Percentiles rank a stretch among this genome's conserved stretches.
Conservation (phyloP, 1,284 basidiomycete genomes). For the Ustilago cynodontis region DNA sequence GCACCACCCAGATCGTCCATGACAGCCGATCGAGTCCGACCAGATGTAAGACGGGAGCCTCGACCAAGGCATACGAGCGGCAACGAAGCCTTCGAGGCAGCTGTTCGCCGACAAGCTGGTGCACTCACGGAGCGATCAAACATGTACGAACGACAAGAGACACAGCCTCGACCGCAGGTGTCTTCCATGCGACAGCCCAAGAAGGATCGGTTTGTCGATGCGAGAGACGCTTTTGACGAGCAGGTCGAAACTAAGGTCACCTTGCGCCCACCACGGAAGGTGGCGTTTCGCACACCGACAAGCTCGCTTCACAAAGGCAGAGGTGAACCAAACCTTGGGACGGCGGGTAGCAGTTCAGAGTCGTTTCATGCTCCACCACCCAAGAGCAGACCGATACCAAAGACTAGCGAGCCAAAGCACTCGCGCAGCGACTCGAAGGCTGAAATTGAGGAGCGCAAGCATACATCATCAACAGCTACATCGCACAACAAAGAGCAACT, state of each 20-base stretch:
- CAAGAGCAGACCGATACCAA: neutral
- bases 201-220: conserved; percentile 13
- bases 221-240: neutral
- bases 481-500: conserved; percentile 15
- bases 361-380: conserved; percentile 15
- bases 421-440: conserved; percentile 9
- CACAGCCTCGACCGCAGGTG: conserved; percentile 1
- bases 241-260: neutral
- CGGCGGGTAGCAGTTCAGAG: conserved; percentile 24
- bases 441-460: conserved; percentile 29
- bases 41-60: conserved; percentile 3
- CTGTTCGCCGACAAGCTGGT: conserved; percentile 3
- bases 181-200: conserved; percentile 15
- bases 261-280: conserved; percentile 14
- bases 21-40: conserved; percentile 3
- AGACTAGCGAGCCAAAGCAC: conserved; percentile 14
- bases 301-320: conserved; percentile 32
- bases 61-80: neutral
- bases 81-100: conserved; percentile 12
- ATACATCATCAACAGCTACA: conserved; percentile 28
- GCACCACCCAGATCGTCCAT: conserved; percentile 13
- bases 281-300: conserved; percentile 30
- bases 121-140: neutral
- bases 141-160: neutral
- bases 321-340: conserved; percentile 2